Evolutionary conservation across 768 basidiomycete species (phyloP), one percentile per base, ranked within the genome.

Genomic region (Tulasnella sp.): DNA sequence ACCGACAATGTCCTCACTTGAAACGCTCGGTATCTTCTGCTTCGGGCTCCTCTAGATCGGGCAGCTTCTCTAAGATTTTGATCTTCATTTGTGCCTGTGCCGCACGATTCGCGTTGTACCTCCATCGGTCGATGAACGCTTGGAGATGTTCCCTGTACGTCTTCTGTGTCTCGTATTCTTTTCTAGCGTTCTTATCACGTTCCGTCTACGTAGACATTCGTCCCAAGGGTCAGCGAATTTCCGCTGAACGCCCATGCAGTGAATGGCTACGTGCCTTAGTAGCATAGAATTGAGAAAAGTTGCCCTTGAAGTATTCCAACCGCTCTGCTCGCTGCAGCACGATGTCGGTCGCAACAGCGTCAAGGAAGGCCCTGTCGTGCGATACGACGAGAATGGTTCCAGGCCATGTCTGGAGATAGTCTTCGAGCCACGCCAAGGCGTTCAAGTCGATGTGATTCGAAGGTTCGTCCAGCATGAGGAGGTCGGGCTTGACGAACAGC

Each of bases 241-340:
- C n/a, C 72, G 29, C 42, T 17, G 14, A 68, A 17, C 14, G 7
- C 1, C 72, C 38, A 52, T 36, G 29, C 29, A 71, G 42, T n/a
- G 42, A 45, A 74, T 25, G 36, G 29, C n/a, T 39, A 39, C 74
- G 54, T 67, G 68, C 74, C 74, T 75, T 75, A n/a, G 74, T 75
- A 31, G 97, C 96, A 82, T 99, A 99, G 87, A 99, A 99, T 82
- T 99, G 96, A 0, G 93, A 91, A 83, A 99, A 99, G 85, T 99
- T 99, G 90, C 97, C 97, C 85, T 98, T 97, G 86, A 96, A 99
- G 85, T 99, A 99, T 82, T 99, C 96, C 25, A 99, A 86, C 67
- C 97, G 88, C 74, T 87, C 91, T 0, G 92, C 95, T 82, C 98
- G 96, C 83, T 94, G 95, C 82, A 97, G 94, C n/a, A 98, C 89